Base-by-base conservation (phyloP, 2,329 filamentous ascomycete species). In the Pleomassaria siparia region DNA sequence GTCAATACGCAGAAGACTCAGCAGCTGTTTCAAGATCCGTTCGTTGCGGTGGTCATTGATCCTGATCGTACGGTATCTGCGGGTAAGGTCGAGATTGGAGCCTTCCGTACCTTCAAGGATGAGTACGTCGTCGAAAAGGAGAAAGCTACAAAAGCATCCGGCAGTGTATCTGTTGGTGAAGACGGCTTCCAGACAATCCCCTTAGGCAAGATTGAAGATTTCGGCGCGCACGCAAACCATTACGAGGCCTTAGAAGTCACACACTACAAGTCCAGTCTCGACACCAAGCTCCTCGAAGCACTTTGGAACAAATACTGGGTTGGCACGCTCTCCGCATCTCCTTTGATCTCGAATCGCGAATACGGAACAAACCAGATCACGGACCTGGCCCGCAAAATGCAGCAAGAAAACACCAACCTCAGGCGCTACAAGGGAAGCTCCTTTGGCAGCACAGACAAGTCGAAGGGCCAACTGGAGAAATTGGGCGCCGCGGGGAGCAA, bases 291-390 rank as follows among this genome's bases (percentile, higher is more conserved):
- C 20, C 79, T 99, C 4, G 89, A 95, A 64, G 81, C 90, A 43
- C 78, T 99, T 24, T 97, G 94, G 94, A 96, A 96, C 77, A 97
- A 97, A 73, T 99, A 99, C 78, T 96, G 91, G 94, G 91, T 96
- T 26, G 89, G 95, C 65, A 99, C 94, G 5, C 81, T 99, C 16
- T 95, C 90, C 25, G 89, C 95, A 61, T 94, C 85, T 59, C 91
- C 92, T 18, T 80, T 96, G 4, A 86, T 95, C 61, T 91, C 89
- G 46, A 97, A 96, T 66, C 88, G 91, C 54, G 92, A 96, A 60
- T 99, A 91, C 67, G 87, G 86, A 43, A 95, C 87, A 62, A 94
- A 91, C 71, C 91, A 96, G 72, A 94, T 99, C 73, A 77, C 86
- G 40, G 94, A 99, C 70, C 78, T 97, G 35, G 87, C 87, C 32